Conservation (phyloP, 2,329 filamentous ascomycete species). For the Cercospora zeae-maydis region DNA sequence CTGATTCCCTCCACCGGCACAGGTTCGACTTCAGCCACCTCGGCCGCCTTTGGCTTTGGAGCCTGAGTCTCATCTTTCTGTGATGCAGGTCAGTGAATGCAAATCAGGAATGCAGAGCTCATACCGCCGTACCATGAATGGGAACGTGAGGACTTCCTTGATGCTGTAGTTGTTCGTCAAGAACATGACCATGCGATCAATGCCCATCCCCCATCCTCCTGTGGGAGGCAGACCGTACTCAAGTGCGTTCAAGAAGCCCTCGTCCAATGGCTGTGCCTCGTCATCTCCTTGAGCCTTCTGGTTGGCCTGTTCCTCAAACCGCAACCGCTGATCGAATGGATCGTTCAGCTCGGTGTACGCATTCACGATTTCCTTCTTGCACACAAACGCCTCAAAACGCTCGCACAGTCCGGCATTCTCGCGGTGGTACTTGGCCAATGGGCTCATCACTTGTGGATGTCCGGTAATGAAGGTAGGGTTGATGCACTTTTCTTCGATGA, state of each 20-base stretch:
- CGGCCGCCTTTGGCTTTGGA: constrained; percentile 53
- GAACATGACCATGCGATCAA: constrained; percentile 93
- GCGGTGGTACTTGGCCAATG: constrained; percentile 93
- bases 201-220: constrained; percentile 90
- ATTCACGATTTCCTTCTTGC: constrained; percentile 95
- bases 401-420: constrained; percentile 79
- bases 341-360: constrained; percentile 98
- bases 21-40: constrained; percentile 60
- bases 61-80: constrained; percentile 65
- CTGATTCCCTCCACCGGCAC: constrained; percentile 53
- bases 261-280: constrained; percentile 92
- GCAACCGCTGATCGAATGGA: constrained; percentile 86
- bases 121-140: constrained; percentile 65
- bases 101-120: neutral
- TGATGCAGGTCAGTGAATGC: neutral
- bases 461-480: constrained; percentile 89
- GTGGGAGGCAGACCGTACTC: constrained; percentile 92
- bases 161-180: constrained; percentile 93
- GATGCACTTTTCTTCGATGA: constrained; percentile 88
- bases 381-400: constrained; percentile 95
- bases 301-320: constrained; percentile 90
- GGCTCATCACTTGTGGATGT: constrained; percentile 83
- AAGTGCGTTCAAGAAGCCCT: constrained; percentile 87
- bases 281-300: constrained; percentile 97
- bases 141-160: constrained; percentile 93